Evolutionary conservation across 805 yeast species (phyloP), one percentile per base, ranked within the genome.

Genomic region (Ogataea sp.): DNA sequence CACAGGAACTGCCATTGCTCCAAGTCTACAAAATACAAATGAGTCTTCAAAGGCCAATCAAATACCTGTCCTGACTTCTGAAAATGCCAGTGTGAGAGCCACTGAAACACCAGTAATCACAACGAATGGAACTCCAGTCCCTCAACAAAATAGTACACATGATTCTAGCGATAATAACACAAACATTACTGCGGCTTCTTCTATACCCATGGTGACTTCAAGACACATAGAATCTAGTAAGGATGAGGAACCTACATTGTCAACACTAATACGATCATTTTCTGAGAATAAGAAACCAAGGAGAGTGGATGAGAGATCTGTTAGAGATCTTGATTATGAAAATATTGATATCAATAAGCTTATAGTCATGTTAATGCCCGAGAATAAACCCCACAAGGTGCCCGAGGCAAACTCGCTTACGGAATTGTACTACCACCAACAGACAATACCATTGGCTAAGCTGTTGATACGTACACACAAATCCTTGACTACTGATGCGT

Each of bases 391-490:
- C 1, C 71, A 76, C 6, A 73, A 71, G 44, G 64, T 76, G 9
- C 67, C 78, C 0, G 75, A 73, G 35, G 70, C 78, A 3, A 62
- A 77, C 7, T 81, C 97, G 1, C 65, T 90, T 43, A 85, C 96
- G 0, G 97, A 93, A 52, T 62, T 90, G 24, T 85, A 83, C 52
- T 88, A 87, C 52, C 72, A 85, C 39, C 84, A 95, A 1, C 96
- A 90, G 54, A 83, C 96, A 0, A 65, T 88, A 33, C 97, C 96
- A 0, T 61, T 89, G 34, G 79, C 84, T 6, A 86, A 83, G 49
- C 65, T 90, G 17, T 64, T 93, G 24, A 87, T 95, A 0, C 73
- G 88, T 25, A 78, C 96, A 4, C 96, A 89, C 53, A 93, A 93
- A 54, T 80, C 84, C 0, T 66, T 90, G 29, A 77, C 88, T 25